Evolutionary conservation across 169 alveolate genomes (phyloP), one percentile per base, ranked within the genome.

Genomic region (Plasmodium billcollinsi): DNA sequence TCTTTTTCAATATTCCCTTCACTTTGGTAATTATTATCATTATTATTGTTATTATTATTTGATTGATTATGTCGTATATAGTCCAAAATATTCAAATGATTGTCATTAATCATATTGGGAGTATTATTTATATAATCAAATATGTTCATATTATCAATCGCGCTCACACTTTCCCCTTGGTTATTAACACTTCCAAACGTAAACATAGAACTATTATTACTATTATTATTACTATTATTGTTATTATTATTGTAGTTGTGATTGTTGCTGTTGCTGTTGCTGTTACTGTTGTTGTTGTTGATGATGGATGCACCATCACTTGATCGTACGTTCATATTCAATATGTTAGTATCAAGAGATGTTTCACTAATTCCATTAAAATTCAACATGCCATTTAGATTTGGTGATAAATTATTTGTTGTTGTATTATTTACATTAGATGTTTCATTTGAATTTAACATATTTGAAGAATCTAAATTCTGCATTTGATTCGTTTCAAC

Each of bases 91-190:
- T 56, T 62, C n/a, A 62, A 21, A 56, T 73, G 45, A 43, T 2
- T 58, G 21, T 73, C 86, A 47, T 56, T 52, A 29, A 56, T 73
- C 49, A 63, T 56, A 12, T 56, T 56, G 1, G 47, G 58, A 56
- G 47, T 63, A 18, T 73, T 45, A 24, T 63, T 73, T 24, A 73
- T 33, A 47, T 73, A 73, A 47, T 73, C 88, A 61, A 74, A 39
- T 50, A 74, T 74, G 66, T 74, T 74, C 12, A 59, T 11, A 61
- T 74, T 74, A 12, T 74, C 74, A 21, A n/a, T 73, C 7, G 8
- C 29, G 14, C 20, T 74, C 20, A 61, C 39, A n/a, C 12, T 43
- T 39, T 39, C 47, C 24, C n/a, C 88, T 50, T 43, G 54, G 59
- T 26, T 47, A 61, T 24, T n/a, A 43, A 63, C 9, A 54, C 59